A percentile compares a stretch with the other conserved stretches of the same genome.
These are phyloP conservation scores for Microsporum canis DNA, from an alignment of 2,329 filamentous ascomycete species.

Conservation along the genomic window DNA sequence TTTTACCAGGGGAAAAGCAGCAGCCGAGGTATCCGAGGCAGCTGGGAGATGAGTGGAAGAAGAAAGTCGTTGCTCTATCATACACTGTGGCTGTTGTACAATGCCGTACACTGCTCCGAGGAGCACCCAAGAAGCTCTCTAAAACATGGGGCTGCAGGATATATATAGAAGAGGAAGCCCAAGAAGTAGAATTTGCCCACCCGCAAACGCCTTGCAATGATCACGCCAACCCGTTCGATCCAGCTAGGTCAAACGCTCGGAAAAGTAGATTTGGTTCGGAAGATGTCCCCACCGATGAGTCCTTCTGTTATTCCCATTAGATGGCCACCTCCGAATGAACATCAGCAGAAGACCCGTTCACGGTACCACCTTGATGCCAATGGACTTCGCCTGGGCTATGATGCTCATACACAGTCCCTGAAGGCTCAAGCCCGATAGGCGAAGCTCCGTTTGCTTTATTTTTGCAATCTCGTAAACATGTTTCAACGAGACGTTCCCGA, in stretches of 20 bases:
- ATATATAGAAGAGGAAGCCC: neutral
- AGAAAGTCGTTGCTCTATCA: slow-evolving; percentile 2
- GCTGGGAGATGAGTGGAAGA: neutral
- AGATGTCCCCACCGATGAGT: neutral
- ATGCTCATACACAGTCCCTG: slow-evolving; percentile 62
- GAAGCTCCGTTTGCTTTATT: slow-evolving; percentile 74
- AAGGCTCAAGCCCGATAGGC: slow-evolving; percentile 59
- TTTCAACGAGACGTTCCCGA: slow-evolving; percentile 84
- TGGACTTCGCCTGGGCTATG: slow-evolving; percentile 63
- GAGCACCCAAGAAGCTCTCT: neutral
- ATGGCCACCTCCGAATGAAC: neutral
- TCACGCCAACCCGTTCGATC: neutral
- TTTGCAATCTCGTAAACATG: slow-evolving; percentile 96
- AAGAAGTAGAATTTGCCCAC: neutral
- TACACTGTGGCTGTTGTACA: neutral
- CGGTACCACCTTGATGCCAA: slow-evolving; percentile 60
- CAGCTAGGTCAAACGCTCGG: neutral
- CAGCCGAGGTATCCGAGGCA: neutral
- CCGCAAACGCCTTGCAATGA: slow-evolving; percentile 6
- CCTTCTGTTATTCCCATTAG: neutral
- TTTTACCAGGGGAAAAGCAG: neutral
- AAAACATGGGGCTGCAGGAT: neutral
- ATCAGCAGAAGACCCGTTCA: slow-evolving; percentile 24
- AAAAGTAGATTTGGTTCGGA: neutral
- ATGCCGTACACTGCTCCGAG: neutral